phyloP scores from a whole-genome alignment of 163 green algal genomes.

The Chlorella variabilis region DNA sequence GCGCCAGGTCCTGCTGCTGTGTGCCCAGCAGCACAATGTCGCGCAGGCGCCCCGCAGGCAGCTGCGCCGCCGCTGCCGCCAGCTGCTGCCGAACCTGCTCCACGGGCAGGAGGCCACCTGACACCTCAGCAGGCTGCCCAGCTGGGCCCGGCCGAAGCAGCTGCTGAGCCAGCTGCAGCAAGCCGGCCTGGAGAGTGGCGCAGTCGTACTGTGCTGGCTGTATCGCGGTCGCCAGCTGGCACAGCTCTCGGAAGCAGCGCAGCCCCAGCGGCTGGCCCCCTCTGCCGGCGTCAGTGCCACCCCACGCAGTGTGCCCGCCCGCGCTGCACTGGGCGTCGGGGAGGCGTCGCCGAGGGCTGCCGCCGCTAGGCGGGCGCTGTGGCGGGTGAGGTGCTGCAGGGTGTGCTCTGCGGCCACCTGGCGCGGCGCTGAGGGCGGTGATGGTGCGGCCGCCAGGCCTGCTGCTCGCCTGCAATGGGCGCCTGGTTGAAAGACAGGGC shows the following conservation, averaged over 20 bases:
- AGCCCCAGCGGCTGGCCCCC: constrained; percentile 13
- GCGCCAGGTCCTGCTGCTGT: neutral
- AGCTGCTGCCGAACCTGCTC: constrained; percentile 14
- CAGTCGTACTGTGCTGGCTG: constrained; percentile 12
- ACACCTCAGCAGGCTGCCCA: no score
- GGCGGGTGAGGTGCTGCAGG: neutral
- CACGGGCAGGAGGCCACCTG: no score
- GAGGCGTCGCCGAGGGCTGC: no score
- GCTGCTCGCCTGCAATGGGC: constrained; percentile 20
- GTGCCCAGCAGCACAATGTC: constrained; percentile 2
- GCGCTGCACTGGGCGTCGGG: no score
- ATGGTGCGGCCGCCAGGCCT: neutral
- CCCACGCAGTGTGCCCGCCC: no score
- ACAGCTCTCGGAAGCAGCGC: constrained; percentile 22
- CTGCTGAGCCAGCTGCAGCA: constrained; percentile 19
- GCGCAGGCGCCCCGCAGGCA: neutral
- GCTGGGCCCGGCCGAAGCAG: no score
- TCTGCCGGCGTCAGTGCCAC: neutral
- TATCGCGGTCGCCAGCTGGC: constrained; percentile 21
- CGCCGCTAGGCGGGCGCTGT: neutral
- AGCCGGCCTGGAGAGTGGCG: constrained; percentile 8
- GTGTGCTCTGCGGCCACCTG: neutral
- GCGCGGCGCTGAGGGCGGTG: neutral
- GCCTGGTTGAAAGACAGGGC: neutral
- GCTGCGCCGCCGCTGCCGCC: neutral